Evolutionary conservation across 1,139 yeast species (phyloP).

Genomic region (Taphrina betulina): DNA sequence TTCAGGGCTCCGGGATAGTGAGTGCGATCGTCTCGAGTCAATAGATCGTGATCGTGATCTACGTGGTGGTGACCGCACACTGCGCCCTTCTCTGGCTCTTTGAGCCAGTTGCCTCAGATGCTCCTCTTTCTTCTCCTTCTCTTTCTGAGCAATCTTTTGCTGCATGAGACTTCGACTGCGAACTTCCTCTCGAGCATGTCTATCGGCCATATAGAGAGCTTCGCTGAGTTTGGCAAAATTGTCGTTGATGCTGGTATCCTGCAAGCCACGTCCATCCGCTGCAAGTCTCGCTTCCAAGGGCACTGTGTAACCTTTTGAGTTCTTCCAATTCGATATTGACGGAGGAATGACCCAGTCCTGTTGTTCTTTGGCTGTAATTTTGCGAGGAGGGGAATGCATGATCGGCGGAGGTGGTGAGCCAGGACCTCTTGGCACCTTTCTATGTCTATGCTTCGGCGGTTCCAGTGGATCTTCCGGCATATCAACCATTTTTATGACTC

Average conservation of each 20-base stretch:
- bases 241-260: slow-evolving; percentile 53
- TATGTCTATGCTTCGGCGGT: slow-evolving; percentile 73
- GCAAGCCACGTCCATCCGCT: slow-evolving; percentile 53
- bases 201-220: slow-evolving; percentile 75
- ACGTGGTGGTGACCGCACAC: slow-evolving; percentile 20
- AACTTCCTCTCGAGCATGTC: slow-evolving; percentile 69
- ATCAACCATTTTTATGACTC: slow-evolving; percentile 59
- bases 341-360: slow-evolving; percentile 88
- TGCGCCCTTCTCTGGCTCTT: slow-evolving; percentile 51
- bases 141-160: slow-evolving; percentile 56
- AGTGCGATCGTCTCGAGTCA: background rate
- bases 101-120: slow-evolving; percentile 60
- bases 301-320: slow-evolving; percentile 85
- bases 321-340: slow-evolving; percentile 93
- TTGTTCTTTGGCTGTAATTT: slow-evolving; percentile 71
- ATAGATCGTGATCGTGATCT: slow-evolving; percentile 13
- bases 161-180: slow-evolving; percentile 58
- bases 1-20: slow-evolving; percentile 24
- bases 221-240: slow-evolving; percentile 64
- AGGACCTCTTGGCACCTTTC: slow-evolving; percentile 61
- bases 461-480: slow-evolving; percentile 77
- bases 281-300: slow-evolving; percentile 74
- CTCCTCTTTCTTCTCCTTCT: slow-evolving; percentile 60
- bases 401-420: slow-evolving; percentile 62
- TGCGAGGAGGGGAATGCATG: slow-evolving; percentile 52